phyloP scores from a whole-genome alignment of 495 filamentous ascomycete genomes.

The Pseudotulostoma volvatum region DNA sequence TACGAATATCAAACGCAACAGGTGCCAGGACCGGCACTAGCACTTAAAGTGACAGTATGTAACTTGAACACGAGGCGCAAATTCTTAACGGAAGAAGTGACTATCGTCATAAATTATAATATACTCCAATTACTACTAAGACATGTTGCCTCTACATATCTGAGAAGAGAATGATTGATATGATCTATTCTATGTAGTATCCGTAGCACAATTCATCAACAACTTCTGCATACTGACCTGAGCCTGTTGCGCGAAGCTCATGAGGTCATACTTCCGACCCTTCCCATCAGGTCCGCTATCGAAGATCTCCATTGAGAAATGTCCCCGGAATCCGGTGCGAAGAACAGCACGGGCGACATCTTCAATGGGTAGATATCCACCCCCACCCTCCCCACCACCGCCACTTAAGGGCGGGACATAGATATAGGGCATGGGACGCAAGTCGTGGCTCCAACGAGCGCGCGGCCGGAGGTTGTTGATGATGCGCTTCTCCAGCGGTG shows the following conservation, averaged over 20 bases:
- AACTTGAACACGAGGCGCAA: too few relatives aligned
- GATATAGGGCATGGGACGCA: constrained; percentile 52
- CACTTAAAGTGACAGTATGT: too few relatives aligned
- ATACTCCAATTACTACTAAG: too few relatives aligned
- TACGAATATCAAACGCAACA: too few relatives aligned
- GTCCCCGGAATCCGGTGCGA: constrained; percentile 52
- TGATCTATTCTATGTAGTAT: too few relatives aligned
- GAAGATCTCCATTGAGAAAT: constrained; percentile 66
- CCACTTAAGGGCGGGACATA: too few relatives aligned
- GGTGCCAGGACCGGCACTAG: too few relatives aligned
- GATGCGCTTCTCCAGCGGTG: constrained; percentile 33
- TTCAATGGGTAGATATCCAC: constrained; percentile 56
- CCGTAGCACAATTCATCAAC: constrained; percentile 28
- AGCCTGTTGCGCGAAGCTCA: constrained; percentile 39
- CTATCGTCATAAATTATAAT: too few relatives aligned
- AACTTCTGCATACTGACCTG: constrained; percentile 40
- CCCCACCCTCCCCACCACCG: too few relatives aligned
- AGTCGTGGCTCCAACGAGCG: constrained; percentile 56
- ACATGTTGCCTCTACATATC: too few relatives aligned
- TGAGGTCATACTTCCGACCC: constrained; percentile 42
- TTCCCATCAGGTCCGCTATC: constrained; percentile 44
- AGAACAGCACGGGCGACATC: constrained; percentile 50
- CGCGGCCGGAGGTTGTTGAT: constrained; percentile 35
- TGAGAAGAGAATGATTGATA: too few relatives aligned
- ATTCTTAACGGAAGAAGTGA: too few relatives aligned